phyloP scores from a whole-genome alignment of 2,329 filamentous ascomycete genomes.

The Helicocarpus griseus region DNA sequence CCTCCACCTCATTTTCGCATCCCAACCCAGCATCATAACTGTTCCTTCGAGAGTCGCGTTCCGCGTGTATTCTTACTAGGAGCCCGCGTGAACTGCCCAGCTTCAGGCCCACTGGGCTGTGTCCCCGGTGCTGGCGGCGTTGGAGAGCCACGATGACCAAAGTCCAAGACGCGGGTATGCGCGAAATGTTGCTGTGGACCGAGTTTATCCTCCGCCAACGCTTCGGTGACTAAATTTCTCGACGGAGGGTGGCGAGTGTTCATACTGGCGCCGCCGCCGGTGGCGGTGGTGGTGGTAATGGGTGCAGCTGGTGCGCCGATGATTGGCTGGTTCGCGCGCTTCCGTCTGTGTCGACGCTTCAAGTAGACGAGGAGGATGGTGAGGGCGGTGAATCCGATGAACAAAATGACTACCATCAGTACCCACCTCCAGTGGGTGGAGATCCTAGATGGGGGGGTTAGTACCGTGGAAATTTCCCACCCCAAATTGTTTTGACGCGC shows the following conservation, averaged over 20 bases:
- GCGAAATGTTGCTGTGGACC: slow-evolving; percentile 1
- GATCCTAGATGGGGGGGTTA: slow-evolving; percentile 37
- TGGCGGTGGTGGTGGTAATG: too few relatives aligned
- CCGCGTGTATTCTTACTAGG: not conserved
- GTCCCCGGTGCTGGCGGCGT: not conserved
- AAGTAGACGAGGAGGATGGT: slow-evolving; percentile 61
- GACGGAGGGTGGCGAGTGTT: not conserved
- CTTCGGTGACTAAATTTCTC: not conserved
- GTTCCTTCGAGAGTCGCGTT: not conserved
- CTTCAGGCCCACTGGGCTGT: not conserved
- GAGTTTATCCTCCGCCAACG: not conserved
- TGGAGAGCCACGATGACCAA: not conserved
- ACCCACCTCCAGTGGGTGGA: slow-evolving; percentile 69
- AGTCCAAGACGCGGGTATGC: not conserved
- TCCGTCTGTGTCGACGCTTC: slow-evolving; percentile 63
- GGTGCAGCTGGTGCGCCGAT: not conserved
- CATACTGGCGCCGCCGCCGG: too few relatives aligned
- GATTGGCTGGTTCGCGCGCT: slow-evolving; percentile 20
- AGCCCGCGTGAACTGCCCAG: not conserved
- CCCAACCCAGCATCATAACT: not conserved
- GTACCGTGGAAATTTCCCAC: not conserved
- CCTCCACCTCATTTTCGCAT: not conserved
- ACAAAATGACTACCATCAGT: slow-evolving; percentile 66
- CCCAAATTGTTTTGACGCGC: not conserved
- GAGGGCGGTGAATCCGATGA: slow-evolving; percentile 57